Evolutionary conservation across 2,329 filamentous ascomycete genomes (phyloP).

Genomic region (Aspergillus candidus): DNA sequence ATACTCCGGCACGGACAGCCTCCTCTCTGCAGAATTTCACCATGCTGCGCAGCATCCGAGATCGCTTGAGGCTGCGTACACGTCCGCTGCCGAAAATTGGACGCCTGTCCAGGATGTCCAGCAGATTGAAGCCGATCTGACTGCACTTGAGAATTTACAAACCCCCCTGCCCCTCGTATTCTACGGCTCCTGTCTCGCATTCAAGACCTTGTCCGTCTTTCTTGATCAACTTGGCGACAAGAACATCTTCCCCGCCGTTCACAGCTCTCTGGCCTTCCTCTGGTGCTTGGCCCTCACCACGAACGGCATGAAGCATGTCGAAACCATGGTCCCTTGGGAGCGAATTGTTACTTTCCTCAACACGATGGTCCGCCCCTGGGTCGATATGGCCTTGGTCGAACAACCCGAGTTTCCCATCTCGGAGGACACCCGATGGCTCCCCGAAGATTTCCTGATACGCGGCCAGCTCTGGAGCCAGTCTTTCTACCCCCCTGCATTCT

Average conservation of each 20-base stretch:
- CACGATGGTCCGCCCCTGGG: slow-evolving; percentile 40
- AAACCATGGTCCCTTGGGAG: slow-evolving; percentile 46
- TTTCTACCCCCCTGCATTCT: slow-evolving; percentile 48
- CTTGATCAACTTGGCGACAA: slow-evolving; percentile 46
- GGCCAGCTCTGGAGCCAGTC: slow-evolving; percentile 49
- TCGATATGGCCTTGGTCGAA: slow-evolving; percentile 32
- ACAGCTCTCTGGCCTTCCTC: slow-evolving; percentile 51
- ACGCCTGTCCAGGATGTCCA: slow-evolving; percentile 8
- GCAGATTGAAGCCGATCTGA: slow-evolving; percentile 11
- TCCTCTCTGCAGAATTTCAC: slow-evolving; percentile 25
- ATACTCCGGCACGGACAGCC: slow-evolving; percentile 43
- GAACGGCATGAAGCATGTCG: slow-evolving; percentile 34
- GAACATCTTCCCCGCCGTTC: slow-evolving; percentile 50
- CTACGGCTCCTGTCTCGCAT: slow-evolving; percentile 38
- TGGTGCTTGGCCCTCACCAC: slow-evolving; percentile 37
- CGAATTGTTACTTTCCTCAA: slow-evolving; percentile 50
- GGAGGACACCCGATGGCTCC: slow-evolving; percentile 44
- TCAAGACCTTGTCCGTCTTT: slow-evolving; percentile 39
- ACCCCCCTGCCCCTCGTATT: slow-evolving; percentile 23
- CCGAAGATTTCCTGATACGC: slow-evolving; percentile 55
- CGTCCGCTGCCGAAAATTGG: slow-evolving; percentile 20
- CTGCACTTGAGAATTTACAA: slow-evolving; percentile 11
- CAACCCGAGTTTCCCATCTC: slow-evolving; percentile 37
- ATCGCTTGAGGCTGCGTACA: slow-evolving; percentile 10
- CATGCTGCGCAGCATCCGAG: slow-evolving; percentile 10